Conservation (phyloP, 768 basidiomycete species). For the Suillus decipiens region DNA sequence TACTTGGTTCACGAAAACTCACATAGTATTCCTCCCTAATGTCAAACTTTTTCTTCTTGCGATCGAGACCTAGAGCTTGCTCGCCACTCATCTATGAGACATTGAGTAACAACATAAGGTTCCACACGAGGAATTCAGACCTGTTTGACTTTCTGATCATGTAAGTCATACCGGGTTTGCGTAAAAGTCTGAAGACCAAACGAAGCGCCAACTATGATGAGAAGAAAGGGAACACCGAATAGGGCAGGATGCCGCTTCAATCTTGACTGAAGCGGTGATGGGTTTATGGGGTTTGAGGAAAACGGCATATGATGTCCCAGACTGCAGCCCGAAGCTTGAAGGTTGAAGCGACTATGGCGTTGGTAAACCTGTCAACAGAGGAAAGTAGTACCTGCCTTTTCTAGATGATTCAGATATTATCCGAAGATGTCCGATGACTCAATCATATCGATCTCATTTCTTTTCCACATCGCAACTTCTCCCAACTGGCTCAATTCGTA, state of each 20-base stretch:
- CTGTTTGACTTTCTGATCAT: constrained; percentile 76
- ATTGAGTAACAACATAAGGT: neutral
- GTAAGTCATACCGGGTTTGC: constrained; percentile 88
- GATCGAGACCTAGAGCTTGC: constrained; percentile 73
- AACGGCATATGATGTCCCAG: constrained; percentile 46
- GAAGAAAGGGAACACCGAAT: constrained; percentile 87
- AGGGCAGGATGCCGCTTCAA: constrained; percentile 64
- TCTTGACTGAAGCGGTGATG: constrained; percentile 40
- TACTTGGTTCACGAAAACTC: constrained; percentile 36
- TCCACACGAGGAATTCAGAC: constrained; percentile 33
- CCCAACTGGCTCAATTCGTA: neutral
- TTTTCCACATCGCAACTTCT: constrained; percentile 11
- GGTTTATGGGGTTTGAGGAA: constrained; percentile 46
- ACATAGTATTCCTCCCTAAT: constrained; percentile 97
- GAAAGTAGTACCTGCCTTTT: neutral
- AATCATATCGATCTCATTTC: constrained; percentile 5
- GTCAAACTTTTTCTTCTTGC: constrained; percentile 79
- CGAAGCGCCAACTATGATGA: constrained; percentile 83
- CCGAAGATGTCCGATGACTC: neutral
- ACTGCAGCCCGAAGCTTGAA: neutral
- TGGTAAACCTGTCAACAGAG: neutral
- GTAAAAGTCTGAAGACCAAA: constrained; percentile 84
- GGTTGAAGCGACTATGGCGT: neutral
- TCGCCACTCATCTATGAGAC: constrained; percentile 64
- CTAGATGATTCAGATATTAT: neutral